Conservation (phyloP, 768 basidiomycete genomes). For the Phaeotremella skinneri region DNA sequence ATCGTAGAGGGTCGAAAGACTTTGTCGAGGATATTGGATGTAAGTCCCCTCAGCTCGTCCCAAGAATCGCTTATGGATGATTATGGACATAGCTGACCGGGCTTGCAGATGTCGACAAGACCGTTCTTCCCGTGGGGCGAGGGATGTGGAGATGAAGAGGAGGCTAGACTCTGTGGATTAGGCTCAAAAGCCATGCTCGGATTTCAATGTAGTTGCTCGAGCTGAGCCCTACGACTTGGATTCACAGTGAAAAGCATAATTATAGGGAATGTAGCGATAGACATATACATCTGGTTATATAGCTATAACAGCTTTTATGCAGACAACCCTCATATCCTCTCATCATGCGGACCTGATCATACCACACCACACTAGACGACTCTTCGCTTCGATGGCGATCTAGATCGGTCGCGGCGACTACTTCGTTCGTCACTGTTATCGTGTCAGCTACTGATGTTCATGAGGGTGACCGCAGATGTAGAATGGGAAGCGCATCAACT, state of each 20-base stretch:
- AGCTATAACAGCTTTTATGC: no score
- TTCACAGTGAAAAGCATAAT: background rate
- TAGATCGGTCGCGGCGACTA: slow-evolving; percentile 17
- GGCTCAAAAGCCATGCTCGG: slow-evolving; percentile 75
- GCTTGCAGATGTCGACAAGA: slow-evolving; percentile 77
- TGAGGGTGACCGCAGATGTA: background rate
- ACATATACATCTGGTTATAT: background rate
- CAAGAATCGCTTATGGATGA: slow-evolving; percentile 3
- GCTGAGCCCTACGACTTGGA: slow-evolving; percentile 44
- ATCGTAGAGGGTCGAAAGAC: slow-evolving; percentile 61
- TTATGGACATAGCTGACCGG: no score
- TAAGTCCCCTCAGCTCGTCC: slow-evolving; percentile 52
- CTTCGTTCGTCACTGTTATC: slow-evolving; percentile 5
- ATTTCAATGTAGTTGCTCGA: slow-evolving; percentile 92
- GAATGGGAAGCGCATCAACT: slow-evolving; percentile 4
- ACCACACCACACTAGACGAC: slow-evolving; percentile 11
- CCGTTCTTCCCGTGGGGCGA: slow-evolving; percentile 88
- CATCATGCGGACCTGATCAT: background rate
- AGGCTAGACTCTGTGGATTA: slow-evolving; percentile 67
- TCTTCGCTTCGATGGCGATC: slow-evolving; percentile 29
- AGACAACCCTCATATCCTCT: slow-evolving; percentile 1
- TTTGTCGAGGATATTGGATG: slow-evolving; percentile 77
- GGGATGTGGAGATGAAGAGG: slow-evolving; percentile 58
- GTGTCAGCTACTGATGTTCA: background rate
- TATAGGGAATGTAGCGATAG: background rate